Evolutionary conservation across 192 early-diverging fungal genomes (phyloP).

Genomic region (Coemansia sp.): DNA sequence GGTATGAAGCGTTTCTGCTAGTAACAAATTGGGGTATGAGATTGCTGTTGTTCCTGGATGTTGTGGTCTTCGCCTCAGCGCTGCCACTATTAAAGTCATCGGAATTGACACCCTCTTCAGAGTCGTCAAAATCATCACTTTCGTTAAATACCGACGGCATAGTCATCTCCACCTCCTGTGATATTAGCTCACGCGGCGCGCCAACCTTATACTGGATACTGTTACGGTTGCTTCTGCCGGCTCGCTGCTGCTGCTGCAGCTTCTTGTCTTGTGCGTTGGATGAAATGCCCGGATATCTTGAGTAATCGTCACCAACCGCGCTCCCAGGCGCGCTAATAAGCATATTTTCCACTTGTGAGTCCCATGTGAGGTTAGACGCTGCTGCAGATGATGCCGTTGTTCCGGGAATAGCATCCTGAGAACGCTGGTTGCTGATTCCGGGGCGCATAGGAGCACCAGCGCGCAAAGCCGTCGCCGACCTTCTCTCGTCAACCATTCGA

Average conservation of each 20-base stretch:
- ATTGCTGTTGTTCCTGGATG: background rate
- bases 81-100: conserved; percentile 3
- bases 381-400: background rate
- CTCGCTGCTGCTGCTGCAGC: conserved; percentile 14
- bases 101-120: conserved; percentile 4
- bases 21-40: background rate
- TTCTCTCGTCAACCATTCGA: background rate
- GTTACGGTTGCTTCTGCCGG: conserved; percentile 50
- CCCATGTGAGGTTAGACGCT: conserved; percentile 20
- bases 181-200: conserved; percentile 53
- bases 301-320: conserved; percentile 23
- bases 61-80: conserved; percentile 3
- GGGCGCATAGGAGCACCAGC: conserved; percentile 13
- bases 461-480: conserved; percentile 14
- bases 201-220: conserved; percentile 54
- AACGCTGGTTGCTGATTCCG: conserved; percentile 7
- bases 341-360: conserved; percentile 20
- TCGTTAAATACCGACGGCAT: conserved; percentile 41
- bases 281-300: conserved; percentile 37
- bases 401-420: conserved; percentile 1
- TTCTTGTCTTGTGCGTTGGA: conserved; percentile 15
- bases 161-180: conserved; percentile 43
- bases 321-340: conserved; percentile 21
- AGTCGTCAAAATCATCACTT: conserved; percentile 34
- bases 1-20: conserved; percentile 1